Evolutionary conservation across 345 rosid genomes (phyloP).

Genomic region (Syzygium jambos): DNA sequence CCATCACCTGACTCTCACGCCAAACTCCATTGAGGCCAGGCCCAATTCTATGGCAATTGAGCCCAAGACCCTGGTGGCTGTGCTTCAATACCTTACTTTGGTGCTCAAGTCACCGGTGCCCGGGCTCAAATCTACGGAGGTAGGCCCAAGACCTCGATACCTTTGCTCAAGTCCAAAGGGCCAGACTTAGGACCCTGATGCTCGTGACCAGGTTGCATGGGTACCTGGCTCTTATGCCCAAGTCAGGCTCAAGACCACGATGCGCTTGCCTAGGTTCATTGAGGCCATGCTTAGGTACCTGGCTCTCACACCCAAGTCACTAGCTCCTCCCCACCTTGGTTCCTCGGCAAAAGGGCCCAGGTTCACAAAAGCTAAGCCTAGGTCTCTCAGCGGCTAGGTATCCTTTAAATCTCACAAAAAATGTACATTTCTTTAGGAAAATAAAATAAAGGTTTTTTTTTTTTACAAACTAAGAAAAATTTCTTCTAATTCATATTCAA

Average conservation of each 20-base stretch:
- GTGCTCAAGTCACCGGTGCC: background rate
- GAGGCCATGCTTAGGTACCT: background rate
- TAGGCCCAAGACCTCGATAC: background rate
- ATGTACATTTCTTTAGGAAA: background rate
- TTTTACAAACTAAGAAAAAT: background rate
- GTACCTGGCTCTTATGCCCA: background rate
- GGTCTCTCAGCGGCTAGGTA: rapidly evolving
- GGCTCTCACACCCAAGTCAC: background rate
- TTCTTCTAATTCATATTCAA: background rate
- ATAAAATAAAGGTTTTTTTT: background rate
- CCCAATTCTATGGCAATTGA: rapidly evolving
- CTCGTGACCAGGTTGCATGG: background rate
- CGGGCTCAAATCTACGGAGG: background rate
- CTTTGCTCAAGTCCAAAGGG: background rate
- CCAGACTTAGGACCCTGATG: background rate
- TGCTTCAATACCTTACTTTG: background rate
- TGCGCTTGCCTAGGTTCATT: rapidly evolving
- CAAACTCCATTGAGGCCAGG: background rate
- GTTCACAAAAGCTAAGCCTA: background rate
- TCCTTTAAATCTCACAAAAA: background rate
- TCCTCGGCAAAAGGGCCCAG: background rate
- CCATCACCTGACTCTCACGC: background rate
- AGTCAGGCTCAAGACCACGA: background rate
- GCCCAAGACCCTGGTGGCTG: background rate
- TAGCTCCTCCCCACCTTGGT: background rate